These are phyloP conservation scores for Clonostachys byssicola DNA, from an alignment of 2,329 filamentous ascomycete species.

Conservation along the genomic window DNA sequence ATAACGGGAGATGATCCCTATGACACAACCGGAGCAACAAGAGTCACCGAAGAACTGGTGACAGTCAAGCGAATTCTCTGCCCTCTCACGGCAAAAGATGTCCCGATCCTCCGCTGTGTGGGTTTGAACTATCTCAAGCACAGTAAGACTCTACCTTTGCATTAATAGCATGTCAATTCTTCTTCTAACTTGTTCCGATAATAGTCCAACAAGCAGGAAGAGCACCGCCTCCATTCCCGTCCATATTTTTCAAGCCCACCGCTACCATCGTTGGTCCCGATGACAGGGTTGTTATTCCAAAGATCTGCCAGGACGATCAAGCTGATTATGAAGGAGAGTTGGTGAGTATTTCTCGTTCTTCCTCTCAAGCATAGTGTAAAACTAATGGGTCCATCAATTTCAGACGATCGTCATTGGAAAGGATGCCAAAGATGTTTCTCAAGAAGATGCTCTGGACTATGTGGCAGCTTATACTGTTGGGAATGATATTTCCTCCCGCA, in stretches of 20 bases:
- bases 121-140: slow-evolving; percentile 59
- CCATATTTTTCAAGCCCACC: slow-evolving; percentile 45
- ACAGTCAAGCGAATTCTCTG: slow-evolving; percentile 49
- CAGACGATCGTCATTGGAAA: slow-evolving; percentile 39
- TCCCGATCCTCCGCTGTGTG: slow-evolving; percentile 53
- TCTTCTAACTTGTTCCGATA: no score
- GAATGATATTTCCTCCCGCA: slow-evolving; percentile 51
- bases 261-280: slow-evolving; percentile 29
- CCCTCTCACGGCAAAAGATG: slow-evolving; percentile 42
- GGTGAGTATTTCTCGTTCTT: no score
- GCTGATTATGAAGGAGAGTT: slow-evolving; percentile 45
- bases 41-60: slow-evolving; percentile 47
- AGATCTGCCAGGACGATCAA: slow-evolving; percentile 41
- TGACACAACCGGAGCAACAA: slow-evolving; percentile 36
- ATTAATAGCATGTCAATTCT: no score
- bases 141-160: slow-evolving; percentile 21
- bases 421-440: slow-evolving; percentile 24
- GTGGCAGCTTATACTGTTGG: slow-evolving; percentile 48
- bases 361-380: no score
- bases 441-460: slow-evolving; percentile 27
- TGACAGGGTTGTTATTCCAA: slow-evolving; percentile 35
- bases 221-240: slow-evolving; percentile 41
- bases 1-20: slow-evolving; percentile 46
- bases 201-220: slow-evolving; percentile 46
- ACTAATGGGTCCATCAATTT: no score